Conservation (phyloP, 345 rosid genomes). For the Populus euphratica region DNA sequence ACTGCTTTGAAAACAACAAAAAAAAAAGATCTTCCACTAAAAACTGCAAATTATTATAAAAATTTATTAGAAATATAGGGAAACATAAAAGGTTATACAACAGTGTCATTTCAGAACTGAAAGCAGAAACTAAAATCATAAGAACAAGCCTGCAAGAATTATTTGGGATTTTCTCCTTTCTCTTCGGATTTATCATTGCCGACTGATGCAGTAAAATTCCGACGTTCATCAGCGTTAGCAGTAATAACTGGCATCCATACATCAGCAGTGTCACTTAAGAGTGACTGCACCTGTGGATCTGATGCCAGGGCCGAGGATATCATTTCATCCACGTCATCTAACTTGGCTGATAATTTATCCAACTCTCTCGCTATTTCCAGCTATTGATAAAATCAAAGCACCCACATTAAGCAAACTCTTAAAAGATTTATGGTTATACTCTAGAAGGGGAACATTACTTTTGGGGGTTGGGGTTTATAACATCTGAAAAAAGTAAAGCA, state of each 20-base stretch:
- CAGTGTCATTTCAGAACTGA: no score
- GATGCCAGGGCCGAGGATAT: slow-evolving; percentile 61
- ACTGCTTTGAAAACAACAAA: no score
- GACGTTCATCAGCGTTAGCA: slow-evolving; percentile 65
- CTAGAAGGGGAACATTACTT: no score
- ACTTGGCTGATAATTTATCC: slow-evolving; percentile 73
- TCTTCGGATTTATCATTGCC: slow-evolving; percentile 21
- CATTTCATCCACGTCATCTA: slow-evolving; percentile 82
- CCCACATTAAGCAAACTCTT: neutral
- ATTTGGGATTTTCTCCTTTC: slow-evolving; percentile 7
- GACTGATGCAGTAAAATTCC: slow-evolving; percentile 47
- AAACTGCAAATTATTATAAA: neutral
- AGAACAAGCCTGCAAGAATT: neutral
- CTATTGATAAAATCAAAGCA: slow-evolving; percentile 22
- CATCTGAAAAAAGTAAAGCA: neutral
- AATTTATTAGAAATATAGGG: neutral
- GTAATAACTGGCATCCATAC: slow-evolving; percentile 88
- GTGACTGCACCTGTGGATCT: slow-evolving; percentile 70
- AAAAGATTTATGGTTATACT: neutral
- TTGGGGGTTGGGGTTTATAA: no score
- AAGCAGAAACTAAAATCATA: neutral
- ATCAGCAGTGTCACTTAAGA: slow-evolving; percentile 72
- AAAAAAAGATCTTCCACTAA: no score
- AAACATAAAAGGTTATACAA: neutral
- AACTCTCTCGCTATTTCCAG: slow-evolving; percentile 74